Evolutionary conservation across 1,284 basidiomycete genomes (phyloP).

Genomic region (Ceratobasidium papillatum): DNA sequence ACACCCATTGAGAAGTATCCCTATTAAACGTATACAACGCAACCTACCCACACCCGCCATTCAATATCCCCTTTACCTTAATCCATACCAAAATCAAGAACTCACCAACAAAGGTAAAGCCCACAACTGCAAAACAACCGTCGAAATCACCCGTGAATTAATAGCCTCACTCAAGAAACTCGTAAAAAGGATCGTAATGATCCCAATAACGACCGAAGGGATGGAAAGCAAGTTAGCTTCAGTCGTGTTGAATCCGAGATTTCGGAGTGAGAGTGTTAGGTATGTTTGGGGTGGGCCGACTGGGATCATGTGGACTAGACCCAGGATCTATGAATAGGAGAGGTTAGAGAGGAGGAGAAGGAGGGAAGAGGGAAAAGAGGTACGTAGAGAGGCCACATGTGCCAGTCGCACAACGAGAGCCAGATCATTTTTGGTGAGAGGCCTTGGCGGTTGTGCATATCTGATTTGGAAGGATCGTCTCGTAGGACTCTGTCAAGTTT

Average conservation of each 20-base stretch:
- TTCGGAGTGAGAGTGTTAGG: conserved; percentile 48
- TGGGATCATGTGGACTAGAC: conserved; percentile 42
- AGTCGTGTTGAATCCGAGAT: conserved; percentile 50
- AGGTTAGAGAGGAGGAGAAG: not conserved
- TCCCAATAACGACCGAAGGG: conserved; percentile 44
- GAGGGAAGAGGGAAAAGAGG: conserved; percentile 59
- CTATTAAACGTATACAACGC: conserved; percentile 24
- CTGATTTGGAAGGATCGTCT: conserved; percentile 73
- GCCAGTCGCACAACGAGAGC: conserved; percentile 67
- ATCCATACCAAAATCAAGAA: not conserved
- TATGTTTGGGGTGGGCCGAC: conserved; percentile 48
- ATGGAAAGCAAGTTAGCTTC: conserved; percentile 49
- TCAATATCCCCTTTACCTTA: not conserved
- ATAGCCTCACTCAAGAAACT: conserved; percentile 34
- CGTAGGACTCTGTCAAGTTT: conserved; percentile 60
- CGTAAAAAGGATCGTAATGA: conserved; percentile 36
- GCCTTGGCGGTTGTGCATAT: conserved; percentile 82
- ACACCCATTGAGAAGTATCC: conserved; percentile 29
- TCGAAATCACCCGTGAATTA: conserved; percentile 18
- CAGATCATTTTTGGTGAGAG: conserved; percentile 65
- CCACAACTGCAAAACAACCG: conserved; percentile 32
- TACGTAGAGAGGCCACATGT: conserved; percentile 75
- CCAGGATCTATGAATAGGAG: conserved; percentile 22
- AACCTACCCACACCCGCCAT: not conserved
- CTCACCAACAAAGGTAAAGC: conserved; percentile 33